Base-by-base conservation (phyloP, 192 early-diverging fungal species). In the Backusella circina region DNA sequence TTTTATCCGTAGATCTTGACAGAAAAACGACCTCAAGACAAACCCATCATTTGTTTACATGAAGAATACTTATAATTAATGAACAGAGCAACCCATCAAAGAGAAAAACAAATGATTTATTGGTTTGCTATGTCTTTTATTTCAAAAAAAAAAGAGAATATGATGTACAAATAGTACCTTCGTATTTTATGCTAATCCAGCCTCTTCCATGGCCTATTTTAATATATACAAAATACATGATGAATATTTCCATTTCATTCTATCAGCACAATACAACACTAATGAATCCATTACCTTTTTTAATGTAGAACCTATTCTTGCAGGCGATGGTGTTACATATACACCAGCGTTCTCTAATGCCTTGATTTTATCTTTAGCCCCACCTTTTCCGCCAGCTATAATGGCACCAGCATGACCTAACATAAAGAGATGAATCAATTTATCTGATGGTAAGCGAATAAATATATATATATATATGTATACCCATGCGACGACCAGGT, bases 301-400 rank as follows among this genome's bases (percentile, higher is more conserved):
- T 91, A 99, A 95, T 73, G 86, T 83, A 51, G 92, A 88, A 67
- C 97, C 98, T 81, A 99, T 86, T 89, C 97, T 95, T 30, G 98
- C 96, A 23, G 98, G 98, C 68, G 93, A 95, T 77, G 92, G 88
- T 65, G 96, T 93, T 4, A 99, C 96, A 75, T 90, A 73, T 33
- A 98, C 97, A 72, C 94, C 95, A 70, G 95, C 98, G 72, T 83
- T 84, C 81, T 99, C 96, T 44, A 99, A 87, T 9, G 98, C 96
- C 82, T 88, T 89, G 83, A 99, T 96, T 91, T 99, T 99, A 90
- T 97, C 97, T 75, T 96, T 91, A 12, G 98, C 97, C 76, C 91
- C 93, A 69, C 97, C 98, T 88, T 99, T 99, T 72, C 98, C 97
- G 84, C 98, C 98, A 35, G 97, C 89, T 79, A 99, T 98, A 80